Base-by-base conservation (phyloP, 805 yeast species). In the Myxozyma neotropica region DNA sequence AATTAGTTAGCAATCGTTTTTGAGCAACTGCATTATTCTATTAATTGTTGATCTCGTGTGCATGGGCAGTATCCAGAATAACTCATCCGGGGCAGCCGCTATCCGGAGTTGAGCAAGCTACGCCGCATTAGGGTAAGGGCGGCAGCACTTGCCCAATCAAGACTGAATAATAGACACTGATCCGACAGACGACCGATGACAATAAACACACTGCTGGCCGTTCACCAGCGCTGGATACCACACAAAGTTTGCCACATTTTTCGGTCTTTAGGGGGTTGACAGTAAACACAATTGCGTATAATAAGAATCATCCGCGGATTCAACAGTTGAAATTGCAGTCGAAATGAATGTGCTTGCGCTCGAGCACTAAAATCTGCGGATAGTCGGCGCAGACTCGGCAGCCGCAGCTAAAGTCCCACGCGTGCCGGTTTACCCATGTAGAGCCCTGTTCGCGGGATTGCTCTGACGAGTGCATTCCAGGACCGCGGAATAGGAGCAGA, bases 371-470 rank as follows among this genome's bases (percentile, higher is more conserved):
- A 17, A 7, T 7, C 19, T 19, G 52, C 29, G 36, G 26, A 21
- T 17, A 31, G 39, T 33, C 52, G 52, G 43, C 42, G 52, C 43
- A 5, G 10, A 10, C 19, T 48, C 52, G 52, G 52, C 52, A 48
- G 52, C 52, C 52, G 52, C 52, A 48, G 52, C 6, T 12, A 21
- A 7, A 21, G 21, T 48, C 29, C 42, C 52, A 21, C 43, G 52
- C 36, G 52, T 7, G 33, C 52, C 52, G 52, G 23, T 24, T 15
- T 8, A 17, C 23, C 4, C 33, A n/a, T 29, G 10, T 29, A 29
- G 33, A 29, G 33, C 33, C 33, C 33, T 29, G 33, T 29, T 29
- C 10, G 10, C 33, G 33, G 33, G 33, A 7, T 29, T 29, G 33
- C 10, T 10, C 10, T 10, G 10, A 44, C 6, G 48, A 44, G 24